These are phyloP conservation scores for Cyclotella cryptica DNA, from an alignment of 108 stramenopile genomes.

Conservation along the genomic window DNA sequence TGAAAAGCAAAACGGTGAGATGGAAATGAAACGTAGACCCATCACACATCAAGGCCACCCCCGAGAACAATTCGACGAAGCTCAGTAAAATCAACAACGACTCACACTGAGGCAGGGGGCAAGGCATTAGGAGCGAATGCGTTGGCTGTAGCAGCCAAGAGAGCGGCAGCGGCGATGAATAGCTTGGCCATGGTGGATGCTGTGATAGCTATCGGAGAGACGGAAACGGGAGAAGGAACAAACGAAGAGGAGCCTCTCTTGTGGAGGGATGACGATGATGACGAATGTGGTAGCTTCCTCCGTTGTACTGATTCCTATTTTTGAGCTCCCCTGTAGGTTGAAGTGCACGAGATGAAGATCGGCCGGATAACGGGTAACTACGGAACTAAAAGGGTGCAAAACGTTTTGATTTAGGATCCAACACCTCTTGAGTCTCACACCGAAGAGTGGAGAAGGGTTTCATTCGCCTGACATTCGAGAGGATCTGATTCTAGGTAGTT, in stretches of 20 bases:
- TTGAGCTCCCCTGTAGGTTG: neutral
- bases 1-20: neutral
- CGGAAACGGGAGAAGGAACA: neutral
- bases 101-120: slow-evolving; percentile 31
- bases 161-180: slow-evolving; percentile 31
- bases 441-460: too few species aligned
- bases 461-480: too few species aligned
- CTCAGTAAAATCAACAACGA: neutral
- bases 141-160: slow-evolving; percentile 37
- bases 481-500: too few species aligned
- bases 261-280: slow-evolving; percentile 3
- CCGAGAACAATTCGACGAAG: neutral
- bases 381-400: too few species aligned
- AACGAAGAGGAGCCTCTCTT: neutral
- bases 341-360: neutral
- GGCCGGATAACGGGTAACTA: neutral
- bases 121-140: slow-evolving; percentile 40
- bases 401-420: too few species aligned
- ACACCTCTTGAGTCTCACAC: too few species aligned
- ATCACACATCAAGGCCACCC: neutral
- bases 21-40: neutral
- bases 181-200: slow-evolving; percentile 39
- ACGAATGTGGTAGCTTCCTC: neutral
- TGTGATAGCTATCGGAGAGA: neutral
- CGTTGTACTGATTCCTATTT: neutral